Evolutionary conservation across 2,329 filamentous ascomycete genomes (phyloP), one percentile per base, ranked within the genome.

Genomic region (Rhinocladiella mackenziei): DNA sequence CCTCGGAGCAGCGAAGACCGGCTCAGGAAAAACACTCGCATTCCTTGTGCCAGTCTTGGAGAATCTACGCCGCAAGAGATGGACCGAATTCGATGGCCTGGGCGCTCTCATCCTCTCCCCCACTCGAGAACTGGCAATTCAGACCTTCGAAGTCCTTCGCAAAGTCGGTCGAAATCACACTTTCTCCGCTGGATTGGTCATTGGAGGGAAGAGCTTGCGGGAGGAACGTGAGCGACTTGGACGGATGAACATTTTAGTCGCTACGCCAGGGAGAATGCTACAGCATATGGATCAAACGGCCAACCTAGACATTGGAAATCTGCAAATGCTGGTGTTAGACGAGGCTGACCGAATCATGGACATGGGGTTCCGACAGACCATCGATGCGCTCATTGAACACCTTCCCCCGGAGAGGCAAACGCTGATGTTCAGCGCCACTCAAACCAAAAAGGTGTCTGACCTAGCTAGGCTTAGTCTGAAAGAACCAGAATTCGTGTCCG

Each of bases 331-430:
- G 38, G 89, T 98, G 0, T 73, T 98, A 44, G 92, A 98, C 59
- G 92, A 98, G 65, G 92, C 92, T 2, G 92, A 98, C 65, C 80
- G 92, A 28, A 96, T 96, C 60, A 81, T 98, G 76, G 92, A 98
- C 61, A 92, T 97, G 88, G 92, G 92, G 4, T 98, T 98, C 64
- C 84, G 94, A 65, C 73, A 76, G 4, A 87, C 87, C 1, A 83
- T 98, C 3, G 92, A 98, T 66, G 92, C 92, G 0, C 85, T 98
- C 38, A 70, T 98, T 19, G 89, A 94, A 50, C 94, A 97, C 62
- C 73, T 98, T 1, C 92, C 92, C 1, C 83, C 80, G 57, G 72
- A 83, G 19, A 76, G 92, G 50, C 92, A 98, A 67, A 98, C 92
- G 0, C 75, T 98, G 61, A 78, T 98, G 7, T 98, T 97, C 72